phyloP scores from a whole-genome alignment of 2,329 filamentous ascomycete genomes.

The Didymella sp. region DNA sequence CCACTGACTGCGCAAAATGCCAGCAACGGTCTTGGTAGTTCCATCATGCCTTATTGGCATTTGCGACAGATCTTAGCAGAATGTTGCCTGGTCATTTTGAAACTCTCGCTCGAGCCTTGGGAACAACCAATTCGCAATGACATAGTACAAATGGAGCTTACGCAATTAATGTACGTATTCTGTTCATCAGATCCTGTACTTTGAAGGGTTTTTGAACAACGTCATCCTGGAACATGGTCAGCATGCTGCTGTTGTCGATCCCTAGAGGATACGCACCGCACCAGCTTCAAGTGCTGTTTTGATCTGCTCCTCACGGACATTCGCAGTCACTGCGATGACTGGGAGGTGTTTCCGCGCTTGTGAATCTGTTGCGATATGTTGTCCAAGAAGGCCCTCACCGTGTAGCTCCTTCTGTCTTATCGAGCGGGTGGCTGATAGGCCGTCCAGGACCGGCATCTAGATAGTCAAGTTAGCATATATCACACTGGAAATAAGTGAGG shows the following conservation, averaged over 20 bases:
- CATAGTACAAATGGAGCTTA: background rate
- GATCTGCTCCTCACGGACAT: slow-evolving; percentile 22
- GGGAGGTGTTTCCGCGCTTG: slow-evolving; percentile 19
- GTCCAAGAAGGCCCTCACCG: background rate
- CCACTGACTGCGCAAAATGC: background rate
- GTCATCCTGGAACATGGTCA: slow-evolving; percentile 23
- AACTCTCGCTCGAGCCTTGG: background rate
- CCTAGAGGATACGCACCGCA: background rate
- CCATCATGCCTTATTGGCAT: background rate
- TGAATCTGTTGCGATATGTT: slow-evolving; percentile 34
- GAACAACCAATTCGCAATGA: background rate
- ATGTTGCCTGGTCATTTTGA: background rate
- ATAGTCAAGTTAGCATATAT: slow-evolving; percentile 17
- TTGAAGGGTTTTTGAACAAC: slow-evolving; percentile 49
- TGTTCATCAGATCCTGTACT: slow-evolving; percentile 40
- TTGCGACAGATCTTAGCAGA: background rate
- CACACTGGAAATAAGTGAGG: too few relatives aligned
- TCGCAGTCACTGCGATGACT: slow-evolving; percentile 40
- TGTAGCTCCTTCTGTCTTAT: slow-evolving; percentile 27
- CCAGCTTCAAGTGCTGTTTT: slow-evolving; percentile 1
- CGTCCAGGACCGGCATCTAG: slow-evolving; percentile 39
- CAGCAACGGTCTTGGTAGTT: background rate
- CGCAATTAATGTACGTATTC: slow-evolving; percentile 26
- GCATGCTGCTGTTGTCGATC: background rate
- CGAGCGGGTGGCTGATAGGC: slow-evolving; percentile 27